Evolutionary conservation across 495 filamentous ascomycete species (phyloP).

Genomic region (Cladorrhinum samala): DNA sequence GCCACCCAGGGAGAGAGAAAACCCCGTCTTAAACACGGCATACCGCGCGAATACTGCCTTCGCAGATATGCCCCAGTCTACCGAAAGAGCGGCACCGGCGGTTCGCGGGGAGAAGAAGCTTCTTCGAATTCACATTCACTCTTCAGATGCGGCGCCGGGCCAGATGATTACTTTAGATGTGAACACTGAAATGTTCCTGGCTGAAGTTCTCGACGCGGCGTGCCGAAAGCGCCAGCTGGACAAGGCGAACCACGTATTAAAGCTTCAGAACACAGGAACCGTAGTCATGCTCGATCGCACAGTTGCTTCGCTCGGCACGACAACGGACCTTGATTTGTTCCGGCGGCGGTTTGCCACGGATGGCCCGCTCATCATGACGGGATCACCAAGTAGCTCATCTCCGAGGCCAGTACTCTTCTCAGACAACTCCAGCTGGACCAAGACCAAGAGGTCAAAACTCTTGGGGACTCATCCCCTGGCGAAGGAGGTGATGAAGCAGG

Average conservation of each 20-base stretch:
- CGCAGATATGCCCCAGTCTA: slow-evolving; percentile 58
- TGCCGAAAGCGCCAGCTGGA: slow-evolving; percentile 87
- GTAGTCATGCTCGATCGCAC: slow-evolving; percentile 77
- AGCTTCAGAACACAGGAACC: slow-evolving; percentile 76
- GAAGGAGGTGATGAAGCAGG: slow-evolving; percentile 59
- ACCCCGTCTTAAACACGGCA: slow-evolving; percentile 54
- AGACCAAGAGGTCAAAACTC: slow-evolving; percentile 60
- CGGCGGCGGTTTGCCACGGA: slow-evolving; percentile 79
- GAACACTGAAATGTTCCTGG: slow-evolving; percentile 89
- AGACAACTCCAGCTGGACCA: slow-evolving; percentile 49
- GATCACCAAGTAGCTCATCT: slow-evolving; percentile 72
- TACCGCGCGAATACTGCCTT: slow-evolving; percentile 53
- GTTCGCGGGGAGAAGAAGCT: slow-evolving; percentile 73
- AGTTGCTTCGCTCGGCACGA: slow-evolving; percentile 79
- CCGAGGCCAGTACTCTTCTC: slow-evolving; percentile 71
- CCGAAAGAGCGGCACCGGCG: slow-evolving; percentile 55
- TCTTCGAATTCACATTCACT: slow-evolving; percentile 69
- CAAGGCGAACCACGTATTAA: slow-evolving; percentile 82
- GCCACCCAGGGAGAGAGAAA: slow-evolving; percentile 43
- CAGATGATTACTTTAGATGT: slow-evolving; percentile 72
- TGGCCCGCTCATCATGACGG: slow-evolving; percentile 66
- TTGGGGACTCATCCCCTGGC: slow-evolving; percentile 69
- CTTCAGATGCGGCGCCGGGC: slow-evolving; percentile 56
- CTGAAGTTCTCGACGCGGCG: slow-evolving; percentile 84
- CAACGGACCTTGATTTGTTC: slow-evolving; percentile 78